phyloP scores from a whole-genome alignment of 1,284 basidiomycete species.

The Violaceomyces palustris region DNA sequence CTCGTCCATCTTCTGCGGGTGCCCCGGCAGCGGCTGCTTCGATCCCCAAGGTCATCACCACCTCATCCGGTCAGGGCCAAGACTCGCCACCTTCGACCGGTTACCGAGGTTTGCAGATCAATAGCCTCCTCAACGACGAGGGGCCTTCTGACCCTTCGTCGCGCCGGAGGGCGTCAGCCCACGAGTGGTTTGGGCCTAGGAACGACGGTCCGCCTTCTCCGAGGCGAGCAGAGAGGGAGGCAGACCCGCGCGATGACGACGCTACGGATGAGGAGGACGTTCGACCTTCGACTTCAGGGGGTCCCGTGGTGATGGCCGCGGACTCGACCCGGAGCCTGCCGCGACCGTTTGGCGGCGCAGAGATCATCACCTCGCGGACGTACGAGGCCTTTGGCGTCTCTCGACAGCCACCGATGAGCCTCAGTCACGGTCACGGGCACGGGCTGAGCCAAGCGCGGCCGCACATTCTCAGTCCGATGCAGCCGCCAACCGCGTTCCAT shows the following conservation, averaged over 20 bases:
- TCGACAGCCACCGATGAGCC: neutral
- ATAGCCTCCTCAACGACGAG: constrained; percentile 37
- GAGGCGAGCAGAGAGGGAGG: constrained; percentile 8
- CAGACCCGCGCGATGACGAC: constrained; percentile 3
- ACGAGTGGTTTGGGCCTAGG: constrained; percentile 29
- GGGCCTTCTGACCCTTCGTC: constrained; percentile 2
- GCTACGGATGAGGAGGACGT: constrained; percentile 5
- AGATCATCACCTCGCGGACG: neutral
- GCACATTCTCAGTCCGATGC: neutral
- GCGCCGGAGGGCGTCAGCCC: constrained; percentile 18
- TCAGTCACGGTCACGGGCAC: neutral
- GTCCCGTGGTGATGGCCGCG: constrained; percentile 1
- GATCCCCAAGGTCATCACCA: constrained; percentile 5
- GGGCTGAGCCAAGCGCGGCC: neutral
- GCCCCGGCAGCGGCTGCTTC: constrained; percentile 4
- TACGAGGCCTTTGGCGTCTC: neutral
- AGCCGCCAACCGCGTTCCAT: constrained; percentile 6
- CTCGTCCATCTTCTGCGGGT: neutral
- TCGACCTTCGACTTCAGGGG: neutral
- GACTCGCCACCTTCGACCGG: constrained; percentile 11
- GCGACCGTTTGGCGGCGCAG: neutral
- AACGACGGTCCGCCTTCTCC: neutral
- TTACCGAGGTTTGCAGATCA: constrained; percentile 36
- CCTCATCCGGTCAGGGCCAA: constrained; percentile 5
- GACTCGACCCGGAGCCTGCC: neutral